Conservation (phyloP, 805 yeast species). For the Vanderwaltozyma tropicalis region DNA sequence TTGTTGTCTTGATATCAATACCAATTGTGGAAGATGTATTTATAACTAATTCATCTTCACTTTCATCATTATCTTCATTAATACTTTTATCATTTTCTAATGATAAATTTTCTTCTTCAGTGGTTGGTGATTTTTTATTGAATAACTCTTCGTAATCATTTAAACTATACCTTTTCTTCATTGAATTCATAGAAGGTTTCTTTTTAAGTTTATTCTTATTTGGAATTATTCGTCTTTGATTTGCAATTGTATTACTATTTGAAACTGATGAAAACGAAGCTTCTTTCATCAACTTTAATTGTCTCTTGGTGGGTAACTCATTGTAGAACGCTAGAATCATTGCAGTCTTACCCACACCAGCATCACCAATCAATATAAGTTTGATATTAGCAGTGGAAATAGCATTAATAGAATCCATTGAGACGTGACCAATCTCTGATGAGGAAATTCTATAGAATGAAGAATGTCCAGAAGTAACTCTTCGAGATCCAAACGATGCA, state of each 20-base stretch:
- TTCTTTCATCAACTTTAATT: constrained; percentile 5
- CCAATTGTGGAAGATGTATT: constrained; percentile 36
- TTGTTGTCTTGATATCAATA: constrained; percentile 36
- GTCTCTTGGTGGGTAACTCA: constrained; percentile 23
- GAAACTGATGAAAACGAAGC: neutral
- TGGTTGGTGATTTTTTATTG: constrained; percentile 7
- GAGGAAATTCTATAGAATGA: constrained; percentile 5
- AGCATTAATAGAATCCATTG: constrained; percentile 6
- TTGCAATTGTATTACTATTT: constrained; percentile 1
- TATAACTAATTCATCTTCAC: constrained; percentile 25
- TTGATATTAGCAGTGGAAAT: constrained; percentile 22
- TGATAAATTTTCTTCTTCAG: neutral
- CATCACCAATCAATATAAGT: constrained; percentile 34
- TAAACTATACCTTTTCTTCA: constrained; percentile 24
- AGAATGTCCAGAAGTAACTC: neutral
- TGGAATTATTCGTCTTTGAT: constrained; percentile 2
- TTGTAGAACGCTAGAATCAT: constrained; percentile 35
- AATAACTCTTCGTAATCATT: constrained; percentile 27
- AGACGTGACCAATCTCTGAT: constrained; percentile 5
- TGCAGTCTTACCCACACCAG: constrained; percentile 42
- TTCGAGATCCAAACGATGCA: neutral
- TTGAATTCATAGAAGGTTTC: constrained; percentile 1
- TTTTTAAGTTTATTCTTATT: neutral
- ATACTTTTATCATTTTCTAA: constrained; percentile 4
- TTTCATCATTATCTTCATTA: constrained; percentile 5